Percentiles rank a stretch among this genome's conserved stretches.
Evolutionary conservation across 176 grass and related monocot species (phyloP).

Genomic region (Juncus effusus): DNA sequence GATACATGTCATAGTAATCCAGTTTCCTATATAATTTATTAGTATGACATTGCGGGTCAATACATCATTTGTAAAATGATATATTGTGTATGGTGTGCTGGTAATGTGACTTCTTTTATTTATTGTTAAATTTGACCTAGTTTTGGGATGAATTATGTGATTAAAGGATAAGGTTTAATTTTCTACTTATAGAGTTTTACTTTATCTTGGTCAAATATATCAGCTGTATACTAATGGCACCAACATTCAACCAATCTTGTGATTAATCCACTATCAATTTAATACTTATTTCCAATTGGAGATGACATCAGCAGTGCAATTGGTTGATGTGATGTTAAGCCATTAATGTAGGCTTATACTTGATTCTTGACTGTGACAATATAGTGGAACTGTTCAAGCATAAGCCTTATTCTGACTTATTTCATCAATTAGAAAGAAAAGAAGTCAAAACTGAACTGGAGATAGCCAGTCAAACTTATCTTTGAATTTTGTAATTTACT

Average conservation of each 20-base stretch:
- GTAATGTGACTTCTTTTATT: not conserved
- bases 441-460: not conserved
- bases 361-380: not conserved
- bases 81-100: too few species aligned
- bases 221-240: slow-evolving; percentile 7
- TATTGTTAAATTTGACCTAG: slow-evolving; percentile 15
- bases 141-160: slow-evolving; percentile 1
- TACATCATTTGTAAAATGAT: too few species aligned
- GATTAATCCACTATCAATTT: slow-evolving; percentile 16
- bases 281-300: slow-evolving; percentile 1
- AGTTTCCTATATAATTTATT: too few species aligned
- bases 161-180: slow-evolving; percentile 3
- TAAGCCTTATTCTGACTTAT: not conserved
- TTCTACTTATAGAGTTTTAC: not conserved
- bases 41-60: too few species aligned
- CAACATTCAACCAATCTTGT: slow-evolving; percentile 9
- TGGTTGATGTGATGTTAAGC: slow-evolving; percentile 21
- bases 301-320: slow-evolving; percentile 18
- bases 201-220: slow-evolving; percentile 19
- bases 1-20: too few species aligned
- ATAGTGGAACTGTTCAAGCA: not conserved
- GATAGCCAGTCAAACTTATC: slow-evolving; percentile 8
- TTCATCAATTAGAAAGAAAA: slow-evolving; percentile 10
- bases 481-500: slow-evolving; percentile 16
- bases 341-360: slow-evolving; percentile 1